Base-by-base conservation (phyloP, 2,329 filamentous ascomycete genomes). In the Exophiala bonariae region DNA sequence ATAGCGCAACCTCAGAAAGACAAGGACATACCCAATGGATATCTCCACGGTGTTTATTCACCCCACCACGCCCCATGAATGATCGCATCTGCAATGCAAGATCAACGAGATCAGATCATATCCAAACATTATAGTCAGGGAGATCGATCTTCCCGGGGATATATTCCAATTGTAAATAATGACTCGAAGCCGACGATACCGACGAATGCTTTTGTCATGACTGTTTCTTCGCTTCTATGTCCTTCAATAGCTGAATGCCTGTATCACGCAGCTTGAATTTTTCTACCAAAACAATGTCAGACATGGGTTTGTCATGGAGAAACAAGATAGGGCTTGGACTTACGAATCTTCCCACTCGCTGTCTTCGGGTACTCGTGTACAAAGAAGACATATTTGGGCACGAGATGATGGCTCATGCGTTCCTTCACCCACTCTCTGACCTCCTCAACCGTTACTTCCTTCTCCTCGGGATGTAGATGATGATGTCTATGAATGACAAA, bases 271-370 rank as follows among this genome's bases (percentile, higher is more conserved):
- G 66, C 72, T 86, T 92, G 65, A 87, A 96, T 40, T 55, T 55
- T 37, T 55, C 52, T 55, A 43, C 17, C n/a, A n/a, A 44, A 9
- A 37, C 32, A 6, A 7, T 14, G 32, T 34, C 32, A 34, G 32
- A 8, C 6, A 7, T 14, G 9, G 14, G 32, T 7, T 35, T 8
- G 32, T 9, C n/a, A n/a, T n/a, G n/a, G 32, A 16, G n/a, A 7
- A 35, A 35, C 14, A 17, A 17, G 7, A 35, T 35, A 35, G n/a
- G 32, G 32, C 11, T 8, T 31, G 28, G 18, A 54, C 72, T 97
- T 96, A 72, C 96, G 89, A 46, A 97, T 91, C 80, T 99, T 99
- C 18, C 92, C 92, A 65, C 89, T 96, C 4, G 90, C 87, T 28
- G 93, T 99, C 78, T 96, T 96, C 16, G 92, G 92, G 64, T 88